These are phyloP conservation scores for Suillus tomentosus DNA, from an alignment of 768 basidiomycete genomes.

Conservation along the genomic window DNA sequence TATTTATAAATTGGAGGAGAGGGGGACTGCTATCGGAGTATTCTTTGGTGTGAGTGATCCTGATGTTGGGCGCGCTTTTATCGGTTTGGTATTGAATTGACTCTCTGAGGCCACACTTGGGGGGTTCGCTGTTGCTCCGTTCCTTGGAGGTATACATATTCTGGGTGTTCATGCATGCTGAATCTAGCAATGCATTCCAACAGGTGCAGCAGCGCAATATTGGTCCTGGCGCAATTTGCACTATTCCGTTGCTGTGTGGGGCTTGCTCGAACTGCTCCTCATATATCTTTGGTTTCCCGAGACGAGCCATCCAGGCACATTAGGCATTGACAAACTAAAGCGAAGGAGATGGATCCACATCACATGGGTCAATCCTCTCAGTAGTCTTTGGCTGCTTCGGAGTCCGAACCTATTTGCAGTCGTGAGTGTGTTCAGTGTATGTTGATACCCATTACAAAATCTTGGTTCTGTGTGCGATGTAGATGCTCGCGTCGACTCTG, in stretches of 20 bases:
- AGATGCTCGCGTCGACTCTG: slow-evolving; percentile 5
- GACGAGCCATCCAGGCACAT: slow-evolving; percentile 61
- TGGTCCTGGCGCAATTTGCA: slow-evolving; percentile 71
- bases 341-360: slow-evolving; percentile 32
- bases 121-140: slow-evolving; percentile 63
- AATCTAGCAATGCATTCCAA: neutral
- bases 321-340: slow-evolving; percentile 51
- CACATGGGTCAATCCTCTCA: slow-evolving; percentile 58
- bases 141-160: slow-evolving; percentile 47
- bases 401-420: slow-evolving; percentile 60
- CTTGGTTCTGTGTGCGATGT: neutral
- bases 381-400: slow-evolving; percentile 49
- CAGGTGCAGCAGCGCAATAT: slow-evolving; percentile 56
- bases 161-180: neutral
- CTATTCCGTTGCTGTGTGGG: slow-evolving; percentile 41
- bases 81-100: neutral
- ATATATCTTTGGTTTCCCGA: slow-evolving; percentile 60
- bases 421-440: slow-evolving; percentile 38
- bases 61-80: slow-evolving; percentile 14
- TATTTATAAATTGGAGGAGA: slow-evolving; percentile 64
- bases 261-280: slow-evolving; percentile 39
- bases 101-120: slow-evolving; percentile 45
- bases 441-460: neutral
- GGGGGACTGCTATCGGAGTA: slow-evolving; percentile 60
- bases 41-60: slow-evolving; percentile 48